Evolutionary conservation across 345 rosid species (phyloP).

Genomic region (Linum tenue): DNA sequence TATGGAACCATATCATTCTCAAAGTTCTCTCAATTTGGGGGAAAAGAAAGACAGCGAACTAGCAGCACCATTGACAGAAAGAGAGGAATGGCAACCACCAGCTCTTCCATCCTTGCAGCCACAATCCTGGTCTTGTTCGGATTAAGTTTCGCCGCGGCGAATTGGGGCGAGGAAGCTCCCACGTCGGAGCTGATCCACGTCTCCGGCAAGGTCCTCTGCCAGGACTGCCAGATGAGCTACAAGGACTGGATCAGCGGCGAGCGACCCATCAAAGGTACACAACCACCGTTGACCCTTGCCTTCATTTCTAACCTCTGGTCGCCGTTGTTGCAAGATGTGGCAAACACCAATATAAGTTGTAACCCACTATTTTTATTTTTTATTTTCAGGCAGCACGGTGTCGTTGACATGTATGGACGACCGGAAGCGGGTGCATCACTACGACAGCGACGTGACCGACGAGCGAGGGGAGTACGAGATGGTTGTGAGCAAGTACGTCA

Average conservation of each 20-base stretch:
- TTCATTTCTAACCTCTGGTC: neutral
- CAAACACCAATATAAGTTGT: no score
- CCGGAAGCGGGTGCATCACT: slow-evolving; percentile 46
- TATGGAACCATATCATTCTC: neutral
- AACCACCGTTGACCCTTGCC: neutral
- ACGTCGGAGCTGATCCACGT: slow-evolving; percentile 37
- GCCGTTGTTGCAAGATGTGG: no score
- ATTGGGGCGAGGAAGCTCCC: slow-evolving; percentile 1
- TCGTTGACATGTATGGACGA: slow-evolving; percentile 65
- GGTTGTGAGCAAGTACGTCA: slow-evolving; percentile 25
- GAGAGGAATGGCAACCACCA: slow-evolving; percentile 14
- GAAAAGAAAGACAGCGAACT: neutral
- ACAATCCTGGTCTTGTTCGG: slow-evolving; percentile 9
- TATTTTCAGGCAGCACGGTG: slow-evolving; percentile 40
- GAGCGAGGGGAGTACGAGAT: slow-evolving; percentile 51
- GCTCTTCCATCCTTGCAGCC: slow-evolving; percentile 5
- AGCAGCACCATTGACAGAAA: no score
- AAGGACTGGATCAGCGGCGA: slow-evolving; percentile 49
- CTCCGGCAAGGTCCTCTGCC: slow-evolving; percentile 62
- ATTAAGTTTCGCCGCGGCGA: slow-evolving; percentile 4
- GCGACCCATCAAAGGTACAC: slow-evolving; percentile 54
- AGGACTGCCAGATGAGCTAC: slow-evolving; percentile 62
- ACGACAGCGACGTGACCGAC: slow-evolving; percentile 54
- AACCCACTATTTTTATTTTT: neutral
- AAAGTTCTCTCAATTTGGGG: neutral